Evolutionary conservation across 2,329 filamentous ascomycete species (phyloP).

Genomic region (Fusarium lateritium): DNA sequence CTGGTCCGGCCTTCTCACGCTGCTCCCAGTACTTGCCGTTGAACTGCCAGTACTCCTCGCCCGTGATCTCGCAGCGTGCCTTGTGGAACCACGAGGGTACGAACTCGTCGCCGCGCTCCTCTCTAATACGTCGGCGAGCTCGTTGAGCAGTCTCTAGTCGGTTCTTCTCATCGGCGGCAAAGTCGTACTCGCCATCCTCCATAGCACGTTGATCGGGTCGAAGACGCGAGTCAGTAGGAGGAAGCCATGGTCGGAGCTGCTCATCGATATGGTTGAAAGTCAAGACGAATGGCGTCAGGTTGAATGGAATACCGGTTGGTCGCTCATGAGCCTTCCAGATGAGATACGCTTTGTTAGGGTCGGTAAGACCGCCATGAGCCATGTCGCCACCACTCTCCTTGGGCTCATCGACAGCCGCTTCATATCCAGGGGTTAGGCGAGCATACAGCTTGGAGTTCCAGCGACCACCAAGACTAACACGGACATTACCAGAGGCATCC

Average conservation of each 20-base stretch:
- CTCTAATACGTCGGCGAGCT: conserved; percentile 78
- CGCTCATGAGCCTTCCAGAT: conserved; percentile 92
- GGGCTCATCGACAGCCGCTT: conserved; percentile 77
- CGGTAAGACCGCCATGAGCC: conserved; percentile 69
- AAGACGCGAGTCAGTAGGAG: conserved; percentile 94
- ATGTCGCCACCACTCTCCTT: conserved; percentile 54
- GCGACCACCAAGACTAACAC: conserved; percentile 90
- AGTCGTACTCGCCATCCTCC: conserved; percentile 98
- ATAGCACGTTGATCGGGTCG: conserved; percentile 96
- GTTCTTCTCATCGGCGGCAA: conserved; percentile 94
- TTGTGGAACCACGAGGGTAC: conserved; percentile 87
- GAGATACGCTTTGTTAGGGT: conserved; percentile 83
- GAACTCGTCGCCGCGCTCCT: conserved; percentile 86
- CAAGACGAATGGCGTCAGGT: conserved; percentile 94
- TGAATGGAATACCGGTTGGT: conserved; percentile 91
- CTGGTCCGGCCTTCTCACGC: conserved; percentile 74
- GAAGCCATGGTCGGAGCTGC: conserved; percentile 80
- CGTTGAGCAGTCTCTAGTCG: conserved; percentile 93
- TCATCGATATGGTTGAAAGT: conserved; percentile 94
- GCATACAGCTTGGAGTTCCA: conserved; percentile 99
- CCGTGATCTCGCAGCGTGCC: conserved; percentile 80
- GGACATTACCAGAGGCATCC: conserved; percentile 82
- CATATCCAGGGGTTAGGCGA: conserved; percentile 90
- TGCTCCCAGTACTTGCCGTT: conserved; percentile 90
- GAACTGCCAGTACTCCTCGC: conserved; percentile 92